Evolutionary conservation across 345 rosid genomes (phyloP), one percentile per base, ranked within the genome.

Genomic region (Aethionema arabicum): DNA sequence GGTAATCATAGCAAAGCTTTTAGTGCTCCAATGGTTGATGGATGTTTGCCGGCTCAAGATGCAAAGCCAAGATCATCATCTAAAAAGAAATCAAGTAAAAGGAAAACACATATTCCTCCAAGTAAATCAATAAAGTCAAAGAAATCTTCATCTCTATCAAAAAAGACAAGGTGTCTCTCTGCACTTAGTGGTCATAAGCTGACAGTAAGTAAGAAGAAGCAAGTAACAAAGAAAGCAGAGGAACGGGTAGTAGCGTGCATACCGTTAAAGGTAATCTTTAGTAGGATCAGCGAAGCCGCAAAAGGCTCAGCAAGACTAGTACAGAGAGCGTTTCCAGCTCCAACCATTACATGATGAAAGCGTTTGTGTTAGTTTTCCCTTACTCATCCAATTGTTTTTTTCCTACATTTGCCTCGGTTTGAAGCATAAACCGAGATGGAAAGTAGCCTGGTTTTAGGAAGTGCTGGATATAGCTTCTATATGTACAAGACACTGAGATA

Each of bases 251-350:
- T 93, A 46, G 70, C 95, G 42, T 95, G 95, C 74, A 72, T 95
- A 53, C 99, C 97, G 29, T 73, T 95, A 52, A 88, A 83, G 74
- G 42, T 88, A 74, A 95, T 86, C 4, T 90, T 90, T 82, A 90
- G 96, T 75, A 73, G 99, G 80, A 83, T 95, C 73, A 80, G 66
- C 4, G 97, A 95, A 76, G 98, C 96, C 12, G 75, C 88, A 80
- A 95, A 83, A 33, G 90, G 96, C 37, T 85, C 85, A 40, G 61
- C 48, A 7, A 58, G 93, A 45, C 77, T 70, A 29, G 66, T 76
- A 35, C 70, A 72, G 32, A 74, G 78, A 9, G 11, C 75, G 55
- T 61, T 58, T 51, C 65, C 80, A 56, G 37, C 76, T 40, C 16
- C 56, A 36, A 66, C 61, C 46, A 65, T 15, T 39, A 52, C 67